These are phyloP conservation scores for Nakaseomyces uthaithaninus DNA, from an alignment of 1,139 yeast genomes.

Conservation along the genomic window DNA sequence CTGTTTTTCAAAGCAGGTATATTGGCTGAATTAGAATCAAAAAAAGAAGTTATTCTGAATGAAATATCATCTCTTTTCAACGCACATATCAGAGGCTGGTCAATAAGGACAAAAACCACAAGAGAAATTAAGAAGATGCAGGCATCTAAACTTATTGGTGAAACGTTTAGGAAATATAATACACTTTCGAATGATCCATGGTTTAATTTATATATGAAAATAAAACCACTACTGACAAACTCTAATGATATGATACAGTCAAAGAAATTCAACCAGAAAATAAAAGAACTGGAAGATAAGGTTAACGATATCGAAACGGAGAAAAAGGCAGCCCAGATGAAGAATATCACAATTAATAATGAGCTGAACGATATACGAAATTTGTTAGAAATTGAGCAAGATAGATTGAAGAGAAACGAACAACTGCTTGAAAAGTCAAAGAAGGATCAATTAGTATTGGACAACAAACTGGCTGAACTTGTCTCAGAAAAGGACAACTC, in stretches of 20 bases:
- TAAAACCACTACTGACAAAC: slow-evolving; percentile 72
- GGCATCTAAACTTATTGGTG: slow-evolving; percentile 63
- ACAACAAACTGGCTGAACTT: slow-evolving; percentile 30
- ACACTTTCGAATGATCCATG: slow-evolving; percentile 64
- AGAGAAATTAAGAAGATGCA: slow-evolving; percentile 51
- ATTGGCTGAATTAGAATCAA: slow-evolving; percentile 74
- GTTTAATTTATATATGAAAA: slow-evolving; percentile 63
- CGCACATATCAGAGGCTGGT: slow-evolving; percentile 56
- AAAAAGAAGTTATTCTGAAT: slow-evolving; percentile 60
- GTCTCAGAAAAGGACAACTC: slow-evolving; percentile 19
- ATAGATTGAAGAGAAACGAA: slow-evolving; percentile 19
- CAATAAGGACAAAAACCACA: slow-evolving; percentile 47
- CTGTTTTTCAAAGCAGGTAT: slow-evolving; percentile 93
- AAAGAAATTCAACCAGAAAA: slow-evolving; percentile 49
- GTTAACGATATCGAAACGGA: slow-evolving; percentile 33
- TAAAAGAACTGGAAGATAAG: slow-evolving; percentile 44
- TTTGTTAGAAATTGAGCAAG: slow-evolving; percentile 20
- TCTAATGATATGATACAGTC: slow-evolving; percentile 51
- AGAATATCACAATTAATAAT: slow-evolving; percentile 31
- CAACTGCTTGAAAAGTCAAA: slow-evolving; percentile 23
- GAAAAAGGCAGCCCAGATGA: slow-evolving; percentile 27
- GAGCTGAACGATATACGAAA: slow-evolving; percentile 35
- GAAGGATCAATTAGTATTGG: slow-evolving; percentile 13
- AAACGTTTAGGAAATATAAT: slow-evolving; percentile 50
- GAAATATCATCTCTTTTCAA: slow-evolving; percentile 55